Conservation (phyloP, 495 filamentous ascomycete species). For the Penicillium tannophilum region DNA sequence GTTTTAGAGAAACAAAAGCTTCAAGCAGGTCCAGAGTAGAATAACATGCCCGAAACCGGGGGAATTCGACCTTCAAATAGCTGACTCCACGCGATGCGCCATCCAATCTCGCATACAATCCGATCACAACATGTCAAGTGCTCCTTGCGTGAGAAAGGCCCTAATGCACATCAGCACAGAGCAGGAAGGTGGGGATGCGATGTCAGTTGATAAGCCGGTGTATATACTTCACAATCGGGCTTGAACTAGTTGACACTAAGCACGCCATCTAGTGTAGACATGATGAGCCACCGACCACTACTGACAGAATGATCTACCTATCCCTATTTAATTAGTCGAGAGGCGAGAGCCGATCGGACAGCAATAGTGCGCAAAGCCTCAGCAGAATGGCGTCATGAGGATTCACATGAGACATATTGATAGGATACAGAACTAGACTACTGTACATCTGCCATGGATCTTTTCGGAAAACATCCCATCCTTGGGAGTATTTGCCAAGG, state of each 20-base stretch:
- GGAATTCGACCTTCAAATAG: conserved; percentile 20
- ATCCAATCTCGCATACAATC: conserved; percentile 10
- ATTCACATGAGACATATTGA: conserved; percentile 5
- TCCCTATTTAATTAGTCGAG: conserved; percentile 12
- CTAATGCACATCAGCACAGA: conserved; percentile 14
- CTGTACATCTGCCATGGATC: neutral
- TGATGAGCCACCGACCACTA: conserved; percentile 10
- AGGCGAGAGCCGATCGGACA: conserved; percentile 23
- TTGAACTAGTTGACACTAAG: conserved; percentile 8
- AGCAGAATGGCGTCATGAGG: conserved; percentile 19
- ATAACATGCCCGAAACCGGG: conserved; percentile 14
- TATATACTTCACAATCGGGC: neutral
- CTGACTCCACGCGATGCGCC: conserved; percentile 10
- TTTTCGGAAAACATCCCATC: neutral
- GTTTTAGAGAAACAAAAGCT: neutral
- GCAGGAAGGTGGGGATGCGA: neutral
- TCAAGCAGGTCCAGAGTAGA: conserved; percentile 5
- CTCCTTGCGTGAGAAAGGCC: conserved; percentile 20
- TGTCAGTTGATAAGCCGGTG: conserved; percentile 12
- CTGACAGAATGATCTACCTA: neutral
- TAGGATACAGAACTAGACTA: neutral
- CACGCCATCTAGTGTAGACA: conserved; percentile 16
- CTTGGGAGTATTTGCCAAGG: neutral
- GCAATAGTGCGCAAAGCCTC: conserved; percentile 4
- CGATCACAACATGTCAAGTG: conserved; percentile 29